Base-by-base conservation (phyloP, 73 alveolate genomes). In the Paramecium bursaria region DNA sequence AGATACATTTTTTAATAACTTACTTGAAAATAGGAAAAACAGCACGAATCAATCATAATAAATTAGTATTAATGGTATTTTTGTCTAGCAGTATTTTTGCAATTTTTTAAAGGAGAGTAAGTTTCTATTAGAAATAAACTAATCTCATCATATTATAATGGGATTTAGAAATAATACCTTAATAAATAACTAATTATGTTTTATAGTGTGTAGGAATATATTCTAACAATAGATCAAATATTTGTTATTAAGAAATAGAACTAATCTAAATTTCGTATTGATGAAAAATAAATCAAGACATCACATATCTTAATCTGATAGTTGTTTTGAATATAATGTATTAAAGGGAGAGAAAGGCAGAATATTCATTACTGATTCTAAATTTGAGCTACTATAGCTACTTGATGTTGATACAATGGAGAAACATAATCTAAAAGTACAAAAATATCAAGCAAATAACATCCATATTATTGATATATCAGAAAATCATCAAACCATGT, bases 201-300 rank as follows among this genome's bases (percentile, higher is more conserved):
- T 67, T 42, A 47, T 67, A 5, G 44, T 67, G 33, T 67, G 60
- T 39, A 44, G 39, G 17, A 67, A 67, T 19, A 67, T 42, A 15
- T 67, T 39, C 44, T 67, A 67, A 67, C n/a, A 17, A 13, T 15
- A 67, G 44, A 33, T 67, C 0, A 67, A 67, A 39, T 67, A 33
- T 42, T 19, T 67, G 10, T 21, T 67, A 67, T 15, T 67, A 19
- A 67, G 19, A 10, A 67, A 67, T 67, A 39, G 44, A 19, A 67
- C 82, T 0, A 3, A 67, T 15, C 22, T 35, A 15, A 33, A 67
- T 42, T 67, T 67, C 44, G 33, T 67, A 39, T 67, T 67, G 13
- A 67, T 67, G 55, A 67, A 67, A 67, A 67, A 67, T 39, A 67
- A 67, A 25, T 67, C 82, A 3, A n/a, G 82, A 39, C 19, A 39